Conservation (phyloP, 768 basidiomycete genomes). For the Suillus americanus region DNA sequence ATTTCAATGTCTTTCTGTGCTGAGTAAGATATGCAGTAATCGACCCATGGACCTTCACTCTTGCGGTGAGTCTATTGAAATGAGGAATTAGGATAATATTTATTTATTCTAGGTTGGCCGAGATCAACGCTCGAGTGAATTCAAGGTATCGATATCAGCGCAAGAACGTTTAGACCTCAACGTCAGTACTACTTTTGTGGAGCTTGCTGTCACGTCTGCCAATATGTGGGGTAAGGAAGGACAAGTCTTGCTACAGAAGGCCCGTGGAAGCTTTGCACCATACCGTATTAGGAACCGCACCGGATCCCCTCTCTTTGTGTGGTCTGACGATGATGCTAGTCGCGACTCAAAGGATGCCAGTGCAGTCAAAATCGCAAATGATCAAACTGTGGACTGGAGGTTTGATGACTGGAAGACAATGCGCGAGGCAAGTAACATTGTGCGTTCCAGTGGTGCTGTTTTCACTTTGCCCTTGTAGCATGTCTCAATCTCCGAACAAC, state of each 20-base stretch:
- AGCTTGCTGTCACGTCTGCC: conserved; percentile 72
- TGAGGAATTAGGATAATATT: conserved; percentile 5
- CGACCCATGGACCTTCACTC: conserved; percentile 91
- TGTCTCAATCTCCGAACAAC: conserved; percentile 60
- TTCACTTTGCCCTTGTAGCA: conserved; percentile 32
- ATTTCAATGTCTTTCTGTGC: background rate
- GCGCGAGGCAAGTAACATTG: conserved; percentile 67
- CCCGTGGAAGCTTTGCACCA: conserved; percentile 87
- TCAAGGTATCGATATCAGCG: conserved; percentile 65
- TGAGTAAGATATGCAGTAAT: conserved; percentile 57
- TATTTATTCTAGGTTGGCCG: conserved; percentile 47
- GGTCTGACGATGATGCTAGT: conserved; percentile 75
- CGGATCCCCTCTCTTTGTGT: conserved; percentile 79
- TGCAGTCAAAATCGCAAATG: conserved; percentile 64
- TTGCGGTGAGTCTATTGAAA: conserved; percentile 50
- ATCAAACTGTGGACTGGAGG: conserved; percentile 86
- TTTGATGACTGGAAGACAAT: conserved; percentile 95
- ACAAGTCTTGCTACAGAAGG: conserved; percentile 67
- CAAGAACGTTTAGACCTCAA: conserved; percentile 89
- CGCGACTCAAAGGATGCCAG: conserved; percentile 45
- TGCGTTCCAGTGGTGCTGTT: background rate
- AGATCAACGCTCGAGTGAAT: conserved; percentile 47
- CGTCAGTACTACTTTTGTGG: conserved; percentile 86
- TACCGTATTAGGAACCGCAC: conserved; percentile 92
- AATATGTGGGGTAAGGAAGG: conserved; percentile 77